These are phyloP conservation scores for Neopestalotiopsis clavispora DNA, from an alignment of 2,329 filamentous ascomycete genomes.

Conservation along the genomic window DNA sequence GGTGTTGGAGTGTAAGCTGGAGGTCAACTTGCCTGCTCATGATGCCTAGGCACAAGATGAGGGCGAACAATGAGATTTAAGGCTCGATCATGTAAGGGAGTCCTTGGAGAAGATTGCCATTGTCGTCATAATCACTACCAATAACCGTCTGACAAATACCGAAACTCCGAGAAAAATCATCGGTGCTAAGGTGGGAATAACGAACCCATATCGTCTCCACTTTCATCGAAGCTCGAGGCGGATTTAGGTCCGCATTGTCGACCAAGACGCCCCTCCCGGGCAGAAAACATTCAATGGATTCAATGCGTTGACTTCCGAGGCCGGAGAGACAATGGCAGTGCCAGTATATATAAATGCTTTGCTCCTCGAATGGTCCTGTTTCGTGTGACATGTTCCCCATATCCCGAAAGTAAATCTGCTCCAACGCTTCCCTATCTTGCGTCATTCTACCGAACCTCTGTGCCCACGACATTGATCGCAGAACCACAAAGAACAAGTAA, in stretches of 20 bases:
- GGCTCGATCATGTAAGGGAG: background rate
- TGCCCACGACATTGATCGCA: too few species aligned
- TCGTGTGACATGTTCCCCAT: background rate
- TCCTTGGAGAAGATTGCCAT: background rate
- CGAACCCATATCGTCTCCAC: slow-evolving; percentile 7
- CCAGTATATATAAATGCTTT: background rate
- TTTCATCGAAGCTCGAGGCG: slow-evolving; percentile 2
- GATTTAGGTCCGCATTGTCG: slow-evolving; percentile 5
- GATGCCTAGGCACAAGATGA: background rate
- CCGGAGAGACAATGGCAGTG: slow-evolving; percentile 12
- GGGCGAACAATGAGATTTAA: background rate
- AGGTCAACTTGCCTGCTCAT: background rate
- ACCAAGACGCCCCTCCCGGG: slow-evolving; percentile 15
- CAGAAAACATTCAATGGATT: background rate
- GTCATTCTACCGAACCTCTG: too few species aligned
- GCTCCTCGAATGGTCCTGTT: background rate
- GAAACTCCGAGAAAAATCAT: background rate
- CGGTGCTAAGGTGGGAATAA: slow-evolving; percentile 1
- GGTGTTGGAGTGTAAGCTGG: background rate
- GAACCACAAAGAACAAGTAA: too few species aligned
- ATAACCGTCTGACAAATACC: background rate
- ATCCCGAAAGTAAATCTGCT: background rate
- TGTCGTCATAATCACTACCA: background rate
- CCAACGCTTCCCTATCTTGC: background rate
- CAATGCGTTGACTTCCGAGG: slow-evolving; percentile 9